Evolutionary conservation across 371 early-diverging fungal species (phyloP), one percentile per base, ranked within the genome.

Genomic region (Haplosporangium sp.): DNA sequence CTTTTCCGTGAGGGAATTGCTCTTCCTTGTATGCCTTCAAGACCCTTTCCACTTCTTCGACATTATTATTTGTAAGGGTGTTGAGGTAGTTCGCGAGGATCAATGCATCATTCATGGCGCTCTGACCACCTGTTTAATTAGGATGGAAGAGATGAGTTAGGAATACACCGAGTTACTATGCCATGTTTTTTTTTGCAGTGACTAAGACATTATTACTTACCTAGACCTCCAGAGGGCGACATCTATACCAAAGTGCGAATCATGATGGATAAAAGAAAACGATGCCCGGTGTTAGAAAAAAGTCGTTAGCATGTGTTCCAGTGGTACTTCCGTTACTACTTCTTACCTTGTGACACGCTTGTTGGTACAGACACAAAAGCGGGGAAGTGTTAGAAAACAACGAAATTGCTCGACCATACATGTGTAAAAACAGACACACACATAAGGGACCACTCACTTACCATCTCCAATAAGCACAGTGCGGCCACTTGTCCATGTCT

Each of bases 391-490:
- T 29, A 29, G 29, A 29, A 29, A 29, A 29, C 29, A 29, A 29
- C 29, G 29, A 29, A 29, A 2, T 29, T 29, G 29, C 29, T 29
- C 29, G 29, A 29, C 29, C 29, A 29, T 4, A 29, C 29, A 29
- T 29, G 29, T 29, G 29, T 29, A 29, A 29, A 4, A 29, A 4
- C 29, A 29, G 29, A 29, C 29, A 29, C 29, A 29, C 29, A 29
- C 29, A 29, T 2, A 29, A 29, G 29, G 4, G 29, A 29, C 29
- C 29, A 2, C 29, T 29, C 29, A 29, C 46, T 53, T 59, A 73
- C 74, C 69, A 65, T 74, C 75, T 0, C 75, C 75, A 10, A 74
- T 37, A n/a, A 74, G 69, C 0, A 74, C 75, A 14, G 64, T 65
- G 6, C 75, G 75, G 13, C 56, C 75, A 9, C 69, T 47, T 36